Evolutionary conservation across 495 filamentous ascomycete species (phyloP).

Genomic region (Lasiosphaeria miniovina): DNA sequence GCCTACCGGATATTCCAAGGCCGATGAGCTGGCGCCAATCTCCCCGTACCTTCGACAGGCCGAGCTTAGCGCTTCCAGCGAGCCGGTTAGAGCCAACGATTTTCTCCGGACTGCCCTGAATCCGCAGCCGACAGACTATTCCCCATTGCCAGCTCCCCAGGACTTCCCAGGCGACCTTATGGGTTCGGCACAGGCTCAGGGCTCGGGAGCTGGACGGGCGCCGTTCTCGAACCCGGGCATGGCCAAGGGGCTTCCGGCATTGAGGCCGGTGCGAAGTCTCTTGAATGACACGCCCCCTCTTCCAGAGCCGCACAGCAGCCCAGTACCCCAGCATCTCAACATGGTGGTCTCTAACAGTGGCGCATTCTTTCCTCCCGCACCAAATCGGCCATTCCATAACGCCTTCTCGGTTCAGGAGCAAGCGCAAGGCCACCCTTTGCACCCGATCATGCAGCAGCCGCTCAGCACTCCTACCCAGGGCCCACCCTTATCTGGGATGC

Average conservation of each 20-base stretch:
- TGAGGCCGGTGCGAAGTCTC: constrained; percentile 37
- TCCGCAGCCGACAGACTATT: constrained; percentile 21
- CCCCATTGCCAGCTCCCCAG: constrained; percentile 2
- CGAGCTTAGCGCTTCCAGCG: neutral
- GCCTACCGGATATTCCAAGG: constrained; percentile 16
- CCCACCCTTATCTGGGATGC: neutral
- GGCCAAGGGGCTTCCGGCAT: constrained; percentile 35
- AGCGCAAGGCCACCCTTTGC: constrained; percentile 22
- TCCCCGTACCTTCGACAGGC: neutral
- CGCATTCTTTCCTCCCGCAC: constrained; percentile 34
- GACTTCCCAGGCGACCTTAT: constrained; percentile 4
- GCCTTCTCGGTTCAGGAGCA: constrained; percentile 35
- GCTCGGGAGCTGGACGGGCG: constrained; percentile 15
- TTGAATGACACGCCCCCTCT: constrained; percentile 22
- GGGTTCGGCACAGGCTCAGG: neutral
- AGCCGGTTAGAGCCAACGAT: constrained; percentile 25
- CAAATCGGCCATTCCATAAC: constrained; percentile 41
- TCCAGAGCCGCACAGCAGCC: constrained; percentile 27
- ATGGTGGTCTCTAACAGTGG: constrained; percentile 41
- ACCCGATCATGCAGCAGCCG: constrained; percentile 18
- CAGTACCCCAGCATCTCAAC: constrained; percentile 21
- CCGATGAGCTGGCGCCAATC: neutral
- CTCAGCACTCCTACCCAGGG: constrained; percentile 13
- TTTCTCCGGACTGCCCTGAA: constrained; percentile 46
- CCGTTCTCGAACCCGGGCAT: constrained; percentile 24